phyloP scores from a whole-genome alignment of 441 rosid species.

The Melastoma candidum region DNA sequence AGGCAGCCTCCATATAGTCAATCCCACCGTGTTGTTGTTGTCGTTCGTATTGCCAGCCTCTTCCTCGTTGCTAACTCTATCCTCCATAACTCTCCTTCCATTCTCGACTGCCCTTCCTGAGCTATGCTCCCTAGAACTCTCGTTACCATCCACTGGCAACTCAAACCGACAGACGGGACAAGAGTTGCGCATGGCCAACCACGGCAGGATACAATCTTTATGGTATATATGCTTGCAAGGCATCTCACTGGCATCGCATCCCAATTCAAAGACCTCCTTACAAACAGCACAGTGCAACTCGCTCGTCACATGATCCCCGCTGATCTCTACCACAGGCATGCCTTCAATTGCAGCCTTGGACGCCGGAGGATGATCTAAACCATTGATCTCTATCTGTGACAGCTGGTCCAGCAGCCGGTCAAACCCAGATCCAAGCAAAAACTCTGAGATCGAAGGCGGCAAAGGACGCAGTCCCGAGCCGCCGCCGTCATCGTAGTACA shows the following conservation, averaged over 20 bases:
- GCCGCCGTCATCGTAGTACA: constrained; percentile 76
- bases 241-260: constrained; percentile 69
- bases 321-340: constrained; percentile 52
- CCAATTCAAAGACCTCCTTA: constrained; percentile 56
- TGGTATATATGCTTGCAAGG: constrained; percentile 85
- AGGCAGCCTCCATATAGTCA: constrained; percentile 86
- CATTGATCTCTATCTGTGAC: constrained; percentile 62
- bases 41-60: too few species aligned
- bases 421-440: constrained; percentile 72
- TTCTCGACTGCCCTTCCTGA: constrained; percentile 12
- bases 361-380: constrained; percentile 61
- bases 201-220: constrained; percentile 73
- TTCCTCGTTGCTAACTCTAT: too few species aligned
- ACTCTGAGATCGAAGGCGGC: constrained; percentile 64
- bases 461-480: constrained; percentile 71
- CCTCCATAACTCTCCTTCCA: constrained; percentile 21
- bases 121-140: constrained; percentile 2
- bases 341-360: constrained; percentile 75
- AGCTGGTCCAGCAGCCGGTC: constrained; percentile 66
- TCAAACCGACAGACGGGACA: constrained; percentile 92
- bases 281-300: constrained; percentile 87
- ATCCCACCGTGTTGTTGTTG: constrained; percentile 34
- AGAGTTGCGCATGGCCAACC: constrained; percentile 74
- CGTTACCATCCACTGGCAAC: constrained; percentile 39
- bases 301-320: constrained; percentile 20